Base-by-base conservation (phyloP, 148 eudicot species). In the Vaccinium myrtillus region DNA sequence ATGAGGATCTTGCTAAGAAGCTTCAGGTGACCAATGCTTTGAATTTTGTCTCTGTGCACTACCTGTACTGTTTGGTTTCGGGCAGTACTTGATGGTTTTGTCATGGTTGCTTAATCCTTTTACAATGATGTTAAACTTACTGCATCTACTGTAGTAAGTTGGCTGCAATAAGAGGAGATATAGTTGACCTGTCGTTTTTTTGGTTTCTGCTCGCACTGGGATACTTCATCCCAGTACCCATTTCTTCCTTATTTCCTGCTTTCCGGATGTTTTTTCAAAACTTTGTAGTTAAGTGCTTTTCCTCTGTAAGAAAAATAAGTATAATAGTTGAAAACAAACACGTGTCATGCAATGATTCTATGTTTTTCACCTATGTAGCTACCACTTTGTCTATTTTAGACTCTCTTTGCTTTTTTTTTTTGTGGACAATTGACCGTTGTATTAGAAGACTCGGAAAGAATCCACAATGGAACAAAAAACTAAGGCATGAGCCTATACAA, bases 1-100 rank as follows among this genome's bases (percentile, higher is more conserved):
- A 95, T 58, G 95, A 94, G 81, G 98, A 95, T 89, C 98, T 95
- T 88, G 95, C 98, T 15, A 93, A 93, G 86, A 94, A 93, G 91
- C 97, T 95, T 87, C 93, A 94, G 98, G 98, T 95, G 81, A 90
- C 43, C 25, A 21, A 36, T 78, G 78, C 49, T 30, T 48, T 54
- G 32, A 83, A 1, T 59, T 8, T 7, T 12, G 4, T 73, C 30
- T 25, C 39, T 30, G 54, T 67, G 61, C 39, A 36, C 39, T 36
- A 2, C 27, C 81, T 81, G 36, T 49, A 16, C 39, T 30, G 9
- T 49, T 75, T 69, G 15, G 70, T 39, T 56, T 85, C 63, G 18
- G 49, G 75, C 67, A 15, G 58, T 67, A 10, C 8, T 48, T 18
- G 51, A n/a, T 76, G 79, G 56, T 49, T 77, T 77, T 77, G 14